Conservation (phyloP, 768 basidiomycete genomes). For the Termitomyces sp. region DNA sequence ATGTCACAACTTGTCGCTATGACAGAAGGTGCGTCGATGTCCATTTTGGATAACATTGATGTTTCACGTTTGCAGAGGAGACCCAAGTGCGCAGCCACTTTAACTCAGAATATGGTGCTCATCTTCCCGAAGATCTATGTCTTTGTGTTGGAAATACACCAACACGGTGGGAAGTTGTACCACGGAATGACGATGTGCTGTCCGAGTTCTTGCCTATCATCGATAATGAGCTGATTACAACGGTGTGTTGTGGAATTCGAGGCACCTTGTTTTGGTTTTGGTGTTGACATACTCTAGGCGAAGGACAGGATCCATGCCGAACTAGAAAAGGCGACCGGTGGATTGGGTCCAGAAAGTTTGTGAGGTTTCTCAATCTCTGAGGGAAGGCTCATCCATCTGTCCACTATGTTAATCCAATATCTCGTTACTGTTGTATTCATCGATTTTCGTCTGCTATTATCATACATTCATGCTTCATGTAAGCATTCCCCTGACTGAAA, state of each 20-base stretch:
- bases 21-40: constrained; percentile 48
- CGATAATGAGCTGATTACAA: constrained; percentile 48
- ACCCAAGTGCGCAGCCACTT: constrained; percentile 57
- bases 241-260: constrained; percentile 25
- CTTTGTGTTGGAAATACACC: constrained; percentile 70
- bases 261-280: background rate
- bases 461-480: background rate
- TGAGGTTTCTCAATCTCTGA: constrained; percentile 8
- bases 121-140: constrained; percentile 78
- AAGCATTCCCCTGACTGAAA: background rate
- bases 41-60: background rate
- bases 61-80: constrained; percentile 47
- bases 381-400: background rate
- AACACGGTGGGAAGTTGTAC: constrained; percentile 64
- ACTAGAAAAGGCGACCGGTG: constrained; percentile 5
- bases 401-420: background rate
- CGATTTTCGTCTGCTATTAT: background rate
- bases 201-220: constrained; percentile 58
- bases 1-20: constrained; percentile 55
- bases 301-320: constrained; percentile 11
- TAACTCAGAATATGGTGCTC: constrained; percentile 64
- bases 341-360: constrained; percentile 1
- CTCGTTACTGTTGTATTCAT: background rate
- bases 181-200: constrained; percentile 44
- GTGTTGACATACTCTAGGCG: background rate